Percentiles rank a stretch among this genome's conserved stretches.
phyloP scores from a whole-genome alignment of 306 rosid genomes.

The Hippophae gyantsensis region DNA sequence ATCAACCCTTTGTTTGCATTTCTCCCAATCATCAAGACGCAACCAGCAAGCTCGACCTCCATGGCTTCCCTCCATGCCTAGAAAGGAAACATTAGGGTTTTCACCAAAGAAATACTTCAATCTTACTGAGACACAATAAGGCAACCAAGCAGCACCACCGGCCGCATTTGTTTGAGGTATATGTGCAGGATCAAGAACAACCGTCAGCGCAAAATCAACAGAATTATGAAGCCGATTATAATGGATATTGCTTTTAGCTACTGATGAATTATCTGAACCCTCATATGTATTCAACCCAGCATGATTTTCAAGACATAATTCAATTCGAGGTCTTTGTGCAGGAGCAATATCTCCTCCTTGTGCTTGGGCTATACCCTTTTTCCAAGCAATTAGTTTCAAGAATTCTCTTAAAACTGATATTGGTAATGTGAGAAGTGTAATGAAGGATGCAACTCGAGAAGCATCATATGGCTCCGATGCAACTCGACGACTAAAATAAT shows the following conservation, averaged over 20 bases:
- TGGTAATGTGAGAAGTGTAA: constrained; percentile 93
- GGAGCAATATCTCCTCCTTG: constrained; percentile 84
- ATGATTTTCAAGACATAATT: constrained; percentile 96
- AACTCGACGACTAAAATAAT: constrained; percentile 96
- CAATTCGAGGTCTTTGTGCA: constrained; percentile 87
- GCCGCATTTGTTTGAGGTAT: constrained; percentile 87
- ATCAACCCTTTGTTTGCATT: constrained; percentile 67
- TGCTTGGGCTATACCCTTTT: constrained; percentile 73
- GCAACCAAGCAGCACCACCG: constrained; percentile 99
- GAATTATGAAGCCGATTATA: constrained; percentile 75
- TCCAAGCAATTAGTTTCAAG: constrained; percentile 95
- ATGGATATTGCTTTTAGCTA: constrained; percentile 86
- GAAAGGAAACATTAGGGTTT: constrained; percentile 60
- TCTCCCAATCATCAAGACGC: constrained; percentile 86
- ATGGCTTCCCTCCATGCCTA: constrained; percentile 96
- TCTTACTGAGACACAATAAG: constrained; percentile 87
- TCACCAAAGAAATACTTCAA: constrained; percentile 83
- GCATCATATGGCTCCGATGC: constrained; percentile 99
- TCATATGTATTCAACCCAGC: constrained; percentile 53
- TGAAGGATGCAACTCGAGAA: constrained; percentile 97
- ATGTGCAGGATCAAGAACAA: constrained; percentile 93
- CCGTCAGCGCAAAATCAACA: constrained; percentile 89
- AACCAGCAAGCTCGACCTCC: constrained; percentile 96
- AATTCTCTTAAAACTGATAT: constrained; percentile 86
- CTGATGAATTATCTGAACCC: constrained; percentile 45